Evolutionary conservation across 2,329 filamentous ascomycete species (phyloP), one percentile per base, ranked within the genome.

Genomic region (Tolypocladium amazonense): DNA sequence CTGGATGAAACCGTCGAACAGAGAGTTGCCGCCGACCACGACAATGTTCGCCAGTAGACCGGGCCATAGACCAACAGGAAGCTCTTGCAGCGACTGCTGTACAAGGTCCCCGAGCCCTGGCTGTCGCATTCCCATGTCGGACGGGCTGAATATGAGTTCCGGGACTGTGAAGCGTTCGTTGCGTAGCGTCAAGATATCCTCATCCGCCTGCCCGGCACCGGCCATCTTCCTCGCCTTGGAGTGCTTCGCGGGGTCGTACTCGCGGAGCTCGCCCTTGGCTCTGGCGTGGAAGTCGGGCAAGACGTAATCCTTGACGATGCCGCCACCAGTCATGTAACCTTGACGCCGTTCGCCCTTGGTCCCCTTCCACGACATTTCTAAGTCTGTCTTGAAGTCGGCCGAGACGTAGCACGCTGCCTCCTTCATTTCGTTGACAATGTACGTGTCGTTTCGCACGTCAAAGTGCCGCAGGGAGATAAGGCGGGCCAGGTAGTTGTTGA

Each of bases 341-440:
- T 78, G 73, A 15, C 84, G 77, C 56, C 77, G 75, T 66, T 85
- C 81, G 52, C 85, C 82, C 62, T 82, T 76, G 1, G 88, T 85
- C 8, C 88, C 89, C 72, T 91, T 94, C 91, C 92, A 96, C 0
- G 87, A 88, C 64, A 81, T 82, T 63, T 97, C 92, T 41, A 99
- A 81, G 66, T 97, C 90, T 8, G 72, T 69, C 33, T 80, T 77
- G 72, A 97, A 97, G 69, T 95, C 85, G 1, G 83, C 76, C 2
- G 89, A 88, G 14, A 97, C 86, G 67, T 89, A 97, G 70, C 90
- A 96, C 0, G 89, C 86, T 5, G 88, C 82, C 71, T 99, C 94
- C 70, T 99, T 99, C 73, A 97, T 92, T 72, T 97, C 90, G 68
- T 96, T 96, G 71, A 97, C 91, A 57, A 97, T 88, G 72, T 95